A percentile compares a stretch with the other conserved stretches of the same genome.
These are phyloP conservation scores for Pterocarpus santalinus DNA, from an alignment of 306 rosid species.

Conservation along the genomic window DNA sequence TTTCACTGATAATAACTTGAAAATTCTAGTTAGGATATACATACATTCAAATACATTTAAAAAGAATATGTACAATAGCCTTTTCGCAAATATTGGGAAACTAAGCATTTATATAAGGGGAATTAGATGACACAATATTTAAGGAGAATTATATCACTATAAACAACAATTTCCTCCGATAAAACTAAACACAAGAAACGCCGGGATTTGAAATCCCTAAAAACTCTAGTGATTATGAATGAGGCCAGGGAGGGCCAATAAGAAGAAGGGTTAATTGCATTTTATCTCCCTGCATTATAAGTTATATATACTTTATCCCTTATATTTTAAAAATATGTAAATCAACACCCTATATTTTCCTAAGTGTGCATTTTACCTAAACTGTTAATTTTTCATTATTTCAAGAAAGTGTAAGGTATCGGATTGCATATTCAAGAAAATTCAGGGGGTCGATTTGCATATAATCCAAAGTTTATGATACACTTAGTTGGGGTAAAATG, in stretches of 20 bases:
- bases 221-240: not conserved
- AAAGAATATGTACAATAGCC: not conserved
- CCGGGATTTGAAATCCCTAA: not conserved
- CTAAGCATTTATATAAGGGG: not conserved
- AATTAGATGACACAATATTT: not conserved
- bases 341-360: too few relatives aligned
- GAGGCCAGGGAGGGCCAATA: not conserved
- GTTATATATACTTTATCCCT: too few relatives aligned
- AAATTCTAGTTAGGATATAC: slow-evolving; percentile 18
- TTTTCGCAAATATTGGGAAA: slow-evolving; percentile 4
- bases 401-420: too few relatives aligned
- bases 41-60: not conserved
- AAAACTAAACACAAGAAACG: slow-evolving; percentile 15
- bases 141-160: not conserved
- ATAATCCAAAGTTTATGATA: too few relatives aligned
- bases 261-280: too few relatives aligned
- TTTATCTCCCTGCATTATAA: too few relatives aligned
- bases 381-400: too few relatives aligned
- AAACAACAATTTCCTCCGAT: not conserved
- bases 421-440: too few relatives aligned
- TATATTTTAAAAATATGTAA: too few relatives aligned
- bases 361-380: too few relatives aligned
- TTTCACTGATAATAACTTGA: slow-evolving; percentile 2
- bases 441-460: too few relatives aligned
- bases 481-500: too few relatives aligned